Evolutionary conservation across 768 basidiomycete genomes (phyloP).

Genomic region (Amanita polypyramis): DNA sequence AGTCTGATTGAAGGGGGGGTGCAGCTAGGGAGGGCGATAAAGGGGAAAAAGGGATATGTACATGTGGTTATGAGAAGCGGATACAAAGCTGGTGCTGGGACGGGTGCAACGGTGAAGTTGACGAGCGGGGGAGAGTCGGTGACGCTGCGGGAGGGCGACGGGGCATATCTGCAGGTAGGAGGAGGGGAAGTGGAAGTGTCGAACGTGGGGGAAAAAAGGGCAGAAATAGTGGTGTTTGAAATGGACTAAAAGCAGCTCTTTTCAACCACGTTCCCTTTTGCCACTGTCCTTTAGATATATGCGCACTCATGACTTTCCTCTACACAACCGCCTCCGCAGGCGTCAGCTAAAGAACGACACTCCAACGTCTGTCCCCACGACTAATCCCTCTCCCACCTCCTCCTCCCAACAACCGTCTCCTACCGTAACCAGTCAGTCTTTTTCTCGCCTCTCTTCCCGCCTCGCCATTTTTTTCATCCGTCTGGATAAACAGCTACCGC

Average conservation of each 20-base stretch:
- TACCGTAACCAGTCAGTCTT: too few species aligned
- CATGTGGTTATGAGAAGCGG: conserved; percentile 84
- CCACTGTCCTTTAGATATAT: not conserved
- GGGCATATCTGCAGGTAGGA: conserved; percentile 57
- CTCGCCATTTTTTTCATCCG: not conserved
- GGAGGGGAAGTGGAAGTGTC: conserved; percentile 30
- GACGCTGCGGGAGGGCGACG: conserved; percentile 79
- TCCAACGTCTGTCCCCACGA: not conserved
- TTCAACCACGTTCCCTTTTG: not conserved
- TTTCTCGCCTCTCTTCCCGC: too few species aligned
- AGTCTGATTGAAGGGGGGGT: conserved; percentile 54
- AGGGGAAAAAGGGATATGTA: conserved; percentile 58
- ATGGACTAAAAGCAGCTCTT: conserved; percentile 30
- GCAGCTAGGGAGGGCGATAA: conserved; percentile 42
- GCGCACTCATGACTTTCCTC: too few species aligned
- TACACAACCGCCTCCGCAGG: too few species aligned
- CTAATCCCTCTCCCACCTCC: not conserved
- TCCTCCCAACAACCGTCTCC: too few species aligned
- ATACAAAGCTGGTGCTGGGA: conserved; percentile 49
- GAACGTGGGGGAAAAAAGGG: conserved; percentile 55
- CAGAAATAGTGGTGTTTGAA: conserved; percentile 78
- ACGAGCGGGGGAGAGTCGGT: conserved; percentile 28
- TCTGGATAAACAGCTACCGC: not conserved
- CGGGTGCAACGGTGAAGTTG: conserved; percentile 51
- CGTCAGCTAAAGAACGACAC: not conserved